phyloP scores from a whole-genome alignment of 2,329 filamentous ascomycete species.

The Beauveria varroae region DNA sequence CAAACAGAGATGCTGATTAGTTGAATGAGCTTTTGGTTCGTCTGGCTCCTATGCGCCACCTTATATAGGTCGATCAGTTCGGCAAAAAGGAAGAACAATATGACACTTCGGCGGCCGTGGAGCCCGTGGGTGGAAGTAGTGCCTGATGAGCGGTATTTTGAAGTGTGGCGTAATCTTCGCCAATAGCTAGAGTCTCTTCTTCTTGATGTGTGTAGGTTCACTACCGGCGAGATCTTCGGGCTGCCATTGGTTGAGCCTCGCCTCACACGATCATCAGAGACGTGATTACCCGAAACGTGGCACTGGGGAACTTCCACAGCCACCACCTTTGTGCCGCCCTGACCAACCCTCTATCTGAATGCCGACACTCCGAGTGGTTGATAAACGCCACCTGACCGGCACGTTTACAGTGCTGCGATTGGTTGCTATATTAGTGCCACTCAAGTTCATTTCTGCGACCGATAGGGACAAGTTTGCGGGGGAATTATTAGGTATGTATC shows the following conservation, averaged over 20 bases:
- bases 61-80: background rate
- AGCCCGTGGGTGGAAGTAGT: background rate
- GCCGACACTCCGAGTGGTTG: no score
- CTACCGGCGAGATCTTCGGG: background rate
- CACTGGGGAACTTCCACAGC: no score
- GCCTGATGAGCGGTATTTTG: background rate
- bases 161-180: background rate
- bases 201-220: background rate
- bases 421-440: background rate
- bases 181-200: background rate
- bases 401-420: background rate
- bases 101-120: background rate
- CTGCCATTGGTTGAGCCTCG: background rate
- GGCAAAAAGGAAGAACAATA: background rate
- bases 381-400: background rate
- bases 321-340: background rate
- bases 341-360: no score
- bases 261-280: background rate
- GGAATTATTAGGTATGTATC: background rate
- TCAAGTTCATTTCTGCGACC: background rate
- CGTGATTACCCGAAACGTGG: background rate
- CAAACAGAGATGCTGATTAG: background rate
- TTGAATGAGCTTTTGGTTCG: background rate
- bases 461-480: constrained; percentile 1
- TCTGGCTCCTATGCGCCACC: background rate